Evolutionary conservation across 768 basidiomycete species (phyloP).

Genomic region (Leucosporidium yakuticum): DNA sequence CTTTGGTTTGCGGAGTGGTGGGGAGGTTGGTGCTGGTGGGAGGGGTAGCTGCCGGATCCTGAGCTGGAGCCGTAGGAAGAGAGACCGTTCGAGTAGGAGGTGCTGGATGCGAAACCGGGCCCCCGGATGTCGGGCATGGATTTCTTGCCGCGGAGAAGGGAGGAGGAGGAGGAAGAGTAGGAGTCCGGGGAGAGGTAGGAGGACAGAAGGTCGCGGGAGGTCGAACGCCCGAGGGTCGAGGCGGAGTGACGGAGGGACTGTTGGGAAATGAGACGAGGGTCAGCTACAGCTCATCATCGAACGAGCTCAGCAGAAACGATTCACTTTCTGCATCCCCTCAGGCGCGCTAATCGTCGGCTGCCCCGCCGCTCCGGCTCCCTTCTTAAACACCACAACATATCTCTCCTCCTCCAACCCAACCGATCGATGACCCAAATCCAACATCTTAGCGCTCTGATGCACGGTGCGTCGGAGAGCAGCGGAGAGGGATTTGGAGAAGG

Average conservation of each 20-base stretch:
- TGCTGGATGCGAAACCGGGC: too few species aligned
- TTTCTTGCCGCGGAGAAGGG: constrained; percentile 79
- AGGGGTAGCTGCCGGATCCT: too few species aligned
- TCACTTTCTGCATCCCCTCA: not conserved
- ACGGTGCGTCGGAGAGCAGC: constrained; percentile 86
- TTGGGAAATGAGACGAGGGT: too few species aligned
- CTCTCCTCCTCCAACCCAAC: constrained; percentile 87
- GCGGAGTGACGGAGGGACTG: constrained; percentile 10
- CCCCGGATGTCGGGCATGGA: constrained; percentile 96
- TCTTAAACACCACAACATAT: constrained; percentile 77
- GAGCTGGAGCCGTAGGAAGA: not conserved
- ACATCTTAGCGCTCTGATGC: constrained; percentile 91
- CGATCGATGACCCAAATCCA: constrained; percentile 90
- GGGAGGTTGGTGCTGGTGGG: too few species aligned
- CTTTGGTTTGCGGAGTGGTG: too few species aligned
- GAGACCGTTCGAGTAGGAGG: not conserved
- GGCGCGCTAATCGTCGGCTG: not conserved
- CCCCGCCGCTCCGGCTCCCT: not conserved
- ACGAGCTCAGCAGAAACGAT: not conserved
- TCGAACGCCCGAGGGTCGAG: constrained; percentile 4
- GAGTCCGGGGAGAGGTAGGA: constrained; percentile 38
- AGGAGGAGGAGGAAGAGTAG: constrained; percentile 43
- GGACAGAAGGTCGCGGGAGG: constrained; percentile 41
- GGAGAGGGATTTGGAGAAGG: constrained; percentile 80
- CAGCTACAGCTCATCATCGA: not conserved